These are phyloP conservation scores for Allomyces macrogynus DNA, from an alignment of 192 early-diverging fungal genomes.

Conservation along the genomic window DNA sequence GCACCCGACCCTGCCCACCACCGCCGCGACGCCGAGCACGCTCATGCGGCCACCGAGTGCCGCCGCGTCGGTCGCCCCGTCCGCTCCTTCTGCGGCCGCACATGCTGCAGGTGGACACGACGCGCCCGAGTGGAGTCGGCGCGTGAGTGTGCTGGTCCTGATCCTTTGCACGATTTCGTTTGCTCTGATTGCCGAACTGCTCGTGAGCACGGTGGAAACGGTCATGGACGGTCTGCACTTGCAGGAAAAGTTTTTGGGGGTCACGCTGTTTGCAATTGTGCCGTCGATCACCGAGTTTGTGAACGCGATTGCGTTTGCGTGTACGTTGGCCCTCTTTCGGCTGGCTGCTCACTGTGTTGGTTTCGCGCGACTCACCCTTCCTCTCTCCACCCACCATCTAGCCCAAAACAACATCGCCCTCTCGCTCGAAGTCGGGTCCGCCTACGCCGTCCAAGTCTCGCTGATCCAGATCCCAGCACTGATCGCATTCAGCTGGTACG, in stretches of 20 bases:
- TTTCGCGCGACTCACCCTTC: neutral
- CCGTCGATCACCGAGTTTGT: conserved; percentile 93
- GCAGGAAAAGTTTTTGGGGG: conserved; percentile 72
- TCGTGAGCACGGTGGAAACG: conserved; percentile 66
- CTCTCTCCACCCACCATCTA: neutral
- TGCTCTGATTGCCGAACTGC: conserved; percentile 75
- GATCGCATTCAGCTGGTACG: conserved; percentile 57
- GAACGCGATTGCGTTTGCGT: conserved; percentile 83
- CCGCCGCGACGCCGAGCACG: too few relatives aligned
- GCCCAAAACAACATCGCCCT: conserved; percentile 17
- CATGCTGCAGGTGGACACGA: conserved; percentile 41
- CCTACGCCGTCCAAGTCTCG: conserved; percentile 85
- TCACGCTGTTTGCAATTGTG: conserved; percentile 85
- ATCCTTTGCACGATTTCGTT: conserved; percentile 65
- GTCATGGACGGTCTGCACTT: conserved; percentile 46
- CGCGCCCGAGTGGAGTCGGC: conserved; percentile 75
- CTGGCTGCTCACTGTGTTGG: conserved; percentile 55
- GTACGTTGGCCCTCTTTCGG: conserved; percentile 9
- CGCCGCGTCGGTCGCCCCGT: neutral
- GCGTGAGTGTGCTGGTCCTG: conserved; percentile 56
- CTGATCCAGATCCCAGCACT: conserved; percentile 87
- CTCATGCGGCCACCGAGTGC: too few relatives aligned
- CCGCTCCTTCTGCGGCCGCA: too few relatives aligned
- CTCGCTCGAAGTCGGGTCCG: conserved; percentile 84
- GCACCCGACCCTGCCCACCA: too few relatives aligned